A percentile compares a stretch with the other conserved stretches of the same genome.
phyloP scores from a whole-genome alignment of 2,329 filamentous ascomycete species.

The Pyrenochaeta sp. region DNA sequence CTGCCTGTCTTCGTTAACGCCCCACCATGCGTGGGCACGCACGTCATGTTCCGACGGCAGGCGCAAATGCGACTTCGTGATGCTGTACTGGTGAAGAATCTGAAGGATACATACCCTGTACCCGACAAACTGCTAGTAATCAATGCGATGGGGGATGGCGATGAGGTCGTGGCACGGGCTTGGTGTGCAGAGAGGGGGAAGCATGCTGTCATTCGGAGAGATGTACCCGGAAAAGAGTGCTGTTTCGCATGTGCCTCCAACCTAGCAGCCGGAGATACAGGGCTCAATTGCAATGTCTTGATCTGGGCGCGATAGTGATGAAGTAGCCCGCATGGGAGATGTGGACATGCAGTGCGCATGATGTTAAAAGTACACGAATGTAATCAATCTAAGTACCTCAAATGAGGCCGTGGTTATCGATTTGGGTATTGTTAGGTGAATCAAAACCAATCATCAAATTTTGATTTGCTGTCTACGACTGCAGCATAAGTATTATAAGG shows the following conservation, averaged over 20 bases:
- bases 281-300: not conserved
- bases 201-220: not conserved
- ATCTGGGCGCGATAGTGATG: not conserved
- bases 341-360: too few species aligned
- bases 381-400: not conserved
- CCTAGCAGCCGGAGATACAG: not conserved
- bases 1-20: not conserved
- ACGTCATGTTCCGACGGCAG: constrained; percentile 1
- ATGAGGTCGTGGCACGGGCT: not conserved
- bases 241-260: not conserved
- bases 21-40: not conserved
- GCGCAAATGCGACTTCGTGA: not conserved
- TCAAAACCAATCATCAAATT: too few species aligned
- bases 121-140: not conserved
- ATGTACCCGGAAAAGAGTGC: not conserved
- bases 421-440: too few species aligned
- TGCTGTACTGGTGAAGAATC: not conserved
- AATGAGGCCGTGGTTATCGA: too few species aligned
- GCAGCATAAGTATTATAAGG: too few species aligned
- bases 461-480: too few species aligned
- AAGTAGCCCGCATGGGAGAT: not conserved
- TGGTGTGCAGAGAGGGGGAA: constrained; percentile 1
- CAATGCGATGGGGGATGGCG: constrained; percentile 1
- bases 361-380: too few species aligned
- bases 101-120: not conserved